phyloP scores from a whole-genome alignment of 306 rosid species.

The Cicer judaicum region DNA sequence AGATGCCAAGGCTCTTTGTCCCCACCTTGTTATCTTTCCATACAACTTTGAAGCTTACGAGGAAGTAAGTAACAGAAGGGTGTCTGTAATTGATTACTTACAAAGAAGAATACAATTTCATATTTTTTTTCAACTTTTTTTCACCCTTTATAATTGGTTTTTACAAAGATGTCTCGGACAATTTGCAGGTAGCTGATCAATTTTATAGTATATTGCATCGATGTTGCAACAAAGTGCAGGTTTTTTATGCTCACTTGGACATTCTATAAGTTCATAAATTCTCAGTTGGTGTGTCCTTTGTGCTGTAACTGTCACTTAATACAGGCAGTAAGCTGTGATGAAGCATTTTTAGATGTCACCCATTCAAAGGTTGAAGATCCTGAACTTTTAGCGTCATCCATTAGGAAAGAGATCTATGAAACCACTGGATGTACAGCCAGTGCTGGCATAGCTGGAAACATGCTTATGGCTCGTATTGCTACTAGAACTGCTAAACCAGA shows the following conservation, averaged over 20 bases:
- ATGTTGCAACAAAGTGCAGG: constrained; percentile 88
- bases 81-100: constrained; percentile 19
- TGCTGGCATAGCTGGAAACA: constrained; percentile 84
- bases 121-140: background rate
- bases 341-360: constrained; percentile 86
- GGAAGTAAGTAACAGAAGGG: constrained; percentile 60
- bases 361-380: constrained; percentile 66
- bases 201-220: constrained; percentile 84
- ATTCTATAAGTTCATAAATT: constrained; percentile 38
- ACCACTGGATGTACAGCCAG: constrained; percentile 89
- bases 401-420: constrained; percentile 77
- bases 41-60: constrained; percentile 94
- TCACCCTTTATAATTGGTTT: constrained; percentile 29
- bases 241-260: constrained; percentile 41
- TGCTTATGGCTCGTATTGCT: constrained; percentile 97
- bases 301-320: constrained; percentile 39
- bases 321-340: constrained; percentile 98
- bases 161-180: constrained; percentile 36
- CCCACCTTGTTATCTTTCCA: constrained; percentile 76
- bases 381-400: constrained; percentile 65
- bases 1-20: constrained; percentile 85
- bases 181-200: constrained; percentile 90
- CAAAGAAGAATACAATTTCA: constrained; percentile 19
- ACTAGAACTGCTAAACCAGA: constrained; percentile 95
- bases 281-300: constrained; percentile 30